Conservation (phyloP, 2,329 filamentous ascomycete genomes). For the Phialocephala sp. region DNA sequence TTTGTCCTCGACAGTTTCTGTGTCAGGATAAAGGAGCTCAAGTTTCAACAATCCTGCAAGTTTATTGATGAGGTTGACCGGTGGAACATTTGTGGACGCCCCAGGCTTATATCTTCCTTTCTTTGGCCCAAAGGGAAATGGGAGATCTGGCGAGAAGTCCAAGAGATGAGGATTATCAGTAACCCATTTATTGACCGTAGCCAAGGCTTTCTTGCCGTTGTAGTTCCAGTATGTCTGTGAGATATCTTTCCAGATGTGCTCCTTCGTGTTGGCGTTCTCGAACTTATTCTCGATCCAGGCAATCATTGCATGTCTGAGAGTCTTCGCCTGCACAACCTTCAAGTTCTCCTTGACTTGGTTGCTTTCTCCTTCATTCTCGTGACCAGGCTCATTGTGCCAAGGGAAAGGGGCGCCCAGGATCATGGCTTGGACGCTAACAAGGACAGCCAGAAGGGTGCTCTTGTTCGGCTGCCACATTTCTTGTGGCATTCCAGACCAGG, state of each 20-base stretch:
- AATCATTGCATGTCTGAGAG: constrained; percentile 33
- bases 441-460: constrained; percentile 33
- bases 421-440: constrained; percentile 36
- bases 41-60: neutral
- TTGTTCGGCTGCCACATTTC: constrained; percentile 36
- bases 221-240: constrained; percentile 26
- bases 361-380: constrained; percentile 17
- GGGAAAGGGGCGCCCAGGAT: constrained; percentile 34
- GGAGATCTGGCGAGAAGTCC: constrained; percentile 11
- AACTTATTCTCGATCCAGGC: constrained; percentile 31
- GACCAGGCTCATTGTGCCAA: constrained; percentile 35
- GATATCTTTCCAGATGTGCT: constrained; percentile 34
- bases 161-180: constrained; percentile 23
- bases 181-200: constrained; percentile 28
- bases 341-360: constrained; percentile 22
- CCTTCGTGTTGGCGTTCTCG: constrained; percentile 14
- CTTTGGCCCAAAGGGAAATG: constrained; percentile 16
- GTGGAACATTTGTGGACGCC: neutral
- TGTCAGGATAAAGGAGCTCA: neutral
- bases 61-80: constrained; percentile 5
- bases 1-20: neutral
- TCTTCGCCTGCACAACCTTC: constrained; percentile 29
- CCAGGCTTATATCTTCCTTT: constrained; percentile 8
- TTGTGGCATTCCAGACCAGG: constrained; percentile 28
- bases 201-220: constrained; percentile 24